Base-by-base conservation (phyloP, 148 eudicot species). In the Persicaria maculosa region DNA sequence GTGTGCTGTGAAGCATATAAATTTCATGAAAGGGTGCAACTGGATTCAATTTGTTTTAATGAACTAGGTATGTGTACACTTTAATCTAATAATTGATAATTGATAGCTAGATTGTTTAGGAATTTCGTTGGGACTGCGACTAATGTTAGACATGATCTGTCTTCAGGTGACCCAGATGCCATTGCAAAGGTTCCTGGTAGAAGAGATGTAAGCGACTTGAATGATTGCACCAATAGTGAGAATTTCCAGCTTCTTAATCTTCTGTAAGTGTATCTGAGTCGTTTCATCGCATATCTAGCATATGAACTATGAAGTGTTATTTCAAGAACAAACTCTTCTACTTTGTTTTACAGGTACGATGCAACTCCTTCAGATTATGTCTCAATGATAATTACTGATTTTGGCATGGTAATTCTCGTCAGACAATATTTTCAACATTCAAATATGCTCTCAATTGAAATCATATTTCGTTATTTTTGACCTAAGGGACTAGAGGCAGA, bases 1-100 rank as follows among this genome's bases (percentile, higher is more conserved):
- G 89, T 95, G 74, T 92, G 99, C 77, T 96, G 97, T 81, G 99
- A 96, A 84, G 97, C 99, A 45, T 96, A 96, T 80, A 96, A 96
- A 76, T 95, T 95, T 84, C 99, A 96, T 79, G 97, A 96, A 77
- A 82, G 97, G 77, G 99, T 96, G 77, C 99, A 92, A 70, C 99
- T 96, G 36, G 97, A 96, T 90, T 96, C 99, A 11, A 92, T 96
- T 77, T 96, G 97, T 85, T 92, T 84, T 74, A 96, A 96, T 81
- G 99, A 96, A 83, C 99, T 96, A 74, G 99, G 99, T 96, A 88
- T 77, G 90, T 62, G 6, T 45, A 9, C 9, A 20, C 73, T 46
- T 11, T 9, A 47, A 7, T 65, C 46, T 40, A 65, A 65, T 65
- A 12, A 65, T 46, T 14, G 9, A 65, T 65, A 12, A 65, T 46